A percentile compares a stretch with the other conserved stretches of the same genome.
Conservation (phyloP, 768 basidiomycete species). For the Chalciporus piperatus region DNA sequence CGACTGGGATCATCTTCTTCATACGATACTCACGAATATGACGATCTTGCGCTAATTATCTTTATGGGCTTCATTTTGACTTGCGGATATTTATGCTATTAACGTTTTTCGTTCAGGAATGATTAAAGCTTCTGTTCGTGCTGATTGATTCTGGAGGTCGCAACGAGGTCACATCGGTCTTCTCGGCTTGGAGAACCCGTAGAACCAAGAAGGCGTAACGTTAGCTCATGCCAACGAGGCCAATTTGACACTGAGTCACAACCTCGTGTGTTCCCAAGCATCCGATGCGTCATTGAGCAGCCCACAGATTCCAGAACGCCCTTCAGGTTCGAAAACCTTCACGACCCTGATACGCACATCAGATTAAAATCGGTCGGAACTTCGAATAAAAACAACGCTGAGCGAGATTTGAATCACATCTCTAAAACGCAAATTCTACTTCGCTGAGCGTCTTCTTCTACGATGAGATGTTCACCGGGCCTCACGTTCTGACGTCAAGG, state of each 20-base stretch:
- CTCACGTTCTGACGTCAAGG: conserved; percentile 3
- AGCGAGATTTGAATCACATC: no score
- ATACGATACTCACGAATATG: conserved; percentile 8
- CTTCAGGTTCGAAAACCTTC: no score
- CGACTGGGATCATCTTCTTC: background rate
- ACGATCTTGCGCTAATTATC: conserved; percentile 20
- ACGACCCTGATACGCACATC: no score
- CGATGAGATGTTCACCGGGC: no score
- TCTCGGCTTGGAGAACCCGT: background rate
- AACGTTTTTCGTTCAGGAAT: conserved; percentile 7
- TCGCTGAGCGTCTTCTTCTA: background rate
- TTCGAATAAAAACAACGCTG: no score
- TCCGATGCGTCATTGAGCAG: no score
- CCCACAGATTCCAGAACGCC: background rate
- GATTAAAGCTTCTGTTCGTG: conserved; percentile 1
- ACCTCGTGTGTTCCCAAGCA: no score
- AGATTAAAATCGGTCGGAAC: no score
- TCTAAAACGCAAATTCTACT: no score
- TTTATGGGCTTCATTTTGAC: conserved; percentile 19
- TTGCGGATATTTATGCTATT: conserved; percentile 27
- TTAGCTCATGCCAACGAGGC: background rate
- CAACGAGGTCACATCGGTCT: background rate
- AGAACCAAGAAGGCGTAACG: background rate
- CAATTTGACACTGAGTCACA: background rate
- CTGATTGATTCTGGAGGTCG: background rate